phyloP scores from a whole-genome alignment of 371 early-diverging fungal genomes.

The Mortierella sp. region DNA sequence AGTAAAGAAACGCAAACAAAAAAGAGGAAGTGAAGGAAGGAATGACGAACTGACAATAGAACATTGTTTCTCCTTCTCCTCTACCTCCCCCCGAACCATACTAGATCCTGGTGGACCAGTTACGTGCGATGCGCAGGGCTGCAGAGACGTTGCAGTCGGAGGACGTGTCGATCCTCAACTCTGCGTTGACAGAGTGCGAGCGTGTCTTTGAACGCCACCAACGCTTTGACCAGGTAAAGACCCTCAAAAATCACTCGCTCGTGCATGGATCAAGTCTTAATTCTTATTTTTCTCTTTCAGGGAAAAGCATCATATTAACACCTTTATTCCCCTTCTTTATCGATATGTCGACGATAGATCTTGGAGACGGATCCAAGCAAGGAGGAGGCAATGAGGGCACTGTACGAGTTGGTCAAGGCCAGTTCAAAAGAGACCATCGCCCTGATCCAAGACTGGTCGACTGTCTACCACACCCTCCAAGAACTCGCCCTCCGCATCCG shows the following conservation, averaged over 20 bases:
- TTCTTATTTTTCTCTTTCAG: neutral
- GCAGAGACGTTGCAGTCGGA: slow-evolving; percentile 25
- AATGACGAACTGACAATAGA: neutral
- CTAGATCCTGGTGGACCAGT: slow-evolving; percentile 35
- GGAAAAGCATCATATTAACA: too few relatives aligned
- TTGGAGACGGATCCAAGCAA: slow-evolving; percentile 22
- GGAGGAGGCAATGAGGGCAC: slow-evolving; percentile 18
- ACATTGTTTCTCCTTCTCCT: too few relatives aligned
- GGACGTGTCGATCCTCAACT: slow-evolving; percentile 6
- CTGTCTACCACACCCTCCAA: slow-evolving; percentile 29
- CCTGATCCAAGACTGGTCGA: slow-evolving; percentile 36
- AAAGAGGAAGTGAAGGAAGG: neutral
- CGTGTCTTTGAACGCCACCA: slow-evolving; percentile 30
- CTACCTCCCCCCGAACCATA: too few relatives aligned
- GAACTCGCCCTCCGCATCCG: slow-evolving; percentile 27
- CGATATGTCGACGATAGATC: slow-evolving; percentile 6
- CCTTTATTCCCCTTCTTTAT: neutral
- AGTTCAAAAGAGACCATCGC: slow-evolving; percentile 27
- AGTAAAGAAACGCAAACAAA: too few relatives aligned
- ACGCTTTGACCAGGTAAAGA: slow-evolving; percentile 28
- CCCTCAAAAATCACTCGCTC: neutral
- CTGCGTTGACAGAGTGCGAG: slow-evolving; percentile 23
- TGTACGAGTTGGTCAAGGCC: slow-evolving; percentile 15
- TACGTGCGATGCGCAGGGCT: slow-evolving; percentile 20
- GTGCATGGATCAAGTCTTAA: neutral